Evolutionary conservation across 345 rosid genomes (phyloP), one percentile per base, ranked within the genome.

Genomic region (Populus pruinosa): DNA sequence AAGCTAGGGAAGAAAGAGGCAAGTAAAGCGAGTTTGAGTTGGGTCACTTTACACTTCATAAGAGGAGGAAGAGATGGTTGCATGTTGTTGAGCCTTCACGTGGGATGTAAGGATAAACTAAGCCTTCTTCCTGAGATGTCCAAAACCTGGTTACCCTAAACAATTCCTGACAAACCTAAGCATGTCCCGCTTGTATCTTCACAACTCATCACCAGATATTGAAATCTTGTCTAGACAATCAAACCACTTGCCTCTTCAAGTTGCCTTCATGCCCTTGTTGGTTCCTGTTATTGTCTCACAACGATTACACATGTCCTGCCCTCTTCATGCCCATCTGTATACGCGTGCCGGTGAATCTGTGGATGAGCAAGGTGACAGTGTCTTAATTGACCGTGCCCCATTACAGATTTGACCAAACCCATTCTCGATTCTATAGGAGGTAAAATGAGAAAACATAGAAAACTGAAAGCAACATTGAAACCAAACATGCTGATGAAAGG

Each of bases 31-130:
- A 27, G n/a, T 67, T 61, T 64, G 75, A 76, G 70, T 74, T 81
- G 56, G 72, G 67, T 64, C 35, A 61, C 84, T 85, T 82, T 83
- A 80, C 86, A 80, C 76, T 76, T 80, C 81, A 80, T 50, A 67
- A 1, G 82, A 77, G 73, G 78, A 69, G 79, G 82, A 69, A 25
- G 13, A 18, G 31, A 49, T 74, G 35, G 71, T 36, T 79, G 76
- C 64, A 31, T 31, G 36, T 33, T 33, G 0, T 33, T 43, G 53
- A 31, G 64, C 74, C 64, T 64, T 78, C 88, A 85, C 88, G 81
- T 85, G 84, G 84, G 67, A 38, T n/a, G 68, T 20, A 69, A 56
- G 13, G 63, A 64, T 84, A 59, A 64, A 64, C 39, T 44, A 72
- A 69, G 29, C 73, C 78, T 67, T 36, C 69, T 70, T 41, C 70